A percentile compares a stretch with the other conserved stretches of the same genome.
These are phyloP conservation scores for Lactarius pseudohatsudake DNA, from an alignment of 768 basidiomycete species.

Conservation along the genomic window DNA sequence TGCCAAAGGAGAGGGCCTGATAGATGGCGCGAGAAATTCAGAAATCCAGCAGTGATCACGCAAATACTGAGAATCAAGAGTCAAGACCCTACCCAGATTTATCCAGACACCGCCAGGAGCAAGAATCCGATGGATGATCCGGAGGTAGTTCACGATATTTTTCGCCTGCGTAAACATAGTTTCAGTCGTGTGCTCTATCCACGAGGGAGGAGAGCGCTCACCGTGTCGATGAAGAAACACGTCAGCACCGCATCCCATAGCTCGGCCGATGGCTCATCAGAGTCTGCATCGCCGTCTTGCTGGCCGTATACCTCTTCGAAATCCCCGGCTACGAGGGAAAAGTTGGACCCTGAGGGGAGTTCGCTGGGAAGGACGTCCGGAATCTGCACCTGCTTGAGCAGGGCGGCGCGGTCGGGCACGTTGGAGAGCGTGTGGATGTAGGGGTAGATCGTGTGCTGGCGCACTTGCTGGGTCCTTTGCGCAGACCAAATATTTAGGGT, in stretches of 20 bases:
- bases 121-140: conserved; percentile 80
- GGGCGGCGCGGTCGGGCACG: conserved; percentile 51
- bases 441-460: conserved; percentile 77
- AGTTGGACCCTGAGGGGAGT: conserved; percentile 61
- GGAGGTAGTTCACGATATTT: conserved; percentile 87
- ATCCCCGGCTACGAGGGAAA: conserved; percentile 89
- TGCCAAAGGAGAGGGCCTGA: conserved; percentile 95
- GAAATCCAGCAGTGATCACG: background rate
- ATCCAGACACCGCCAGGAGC: conserved; percentile 90
- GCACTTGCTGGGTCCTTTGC: conserved; percentile 59
- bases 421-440: conserved; percentile 95
- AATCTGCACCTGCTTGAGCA: conserved; percentile 68
- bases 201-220: conserved; percentile 37
- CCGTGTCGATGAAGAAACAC: conserved; percentile 97
- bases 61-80: background rate
- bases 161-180: conserved; percentile 57
- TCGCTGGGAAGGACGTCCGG: conserved; percentile 84
- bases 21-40: background rate
- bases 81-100: conserved; percentile 60
- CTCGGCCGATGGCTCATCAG: conserved; percentile 67
- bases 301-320: conserved; percentile 89
- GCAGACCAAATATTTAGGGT: background rate
- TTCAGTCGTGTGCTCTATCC: background rate
- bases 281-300: conserved; percentile 41
- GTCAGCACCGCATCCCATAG: conserved; percentile 89